These are phyloP conservation scores for Leptomonas pyrrhocoris DNA, from an alignment of 208 protist species.

Conservation along the genomic window DNA sequence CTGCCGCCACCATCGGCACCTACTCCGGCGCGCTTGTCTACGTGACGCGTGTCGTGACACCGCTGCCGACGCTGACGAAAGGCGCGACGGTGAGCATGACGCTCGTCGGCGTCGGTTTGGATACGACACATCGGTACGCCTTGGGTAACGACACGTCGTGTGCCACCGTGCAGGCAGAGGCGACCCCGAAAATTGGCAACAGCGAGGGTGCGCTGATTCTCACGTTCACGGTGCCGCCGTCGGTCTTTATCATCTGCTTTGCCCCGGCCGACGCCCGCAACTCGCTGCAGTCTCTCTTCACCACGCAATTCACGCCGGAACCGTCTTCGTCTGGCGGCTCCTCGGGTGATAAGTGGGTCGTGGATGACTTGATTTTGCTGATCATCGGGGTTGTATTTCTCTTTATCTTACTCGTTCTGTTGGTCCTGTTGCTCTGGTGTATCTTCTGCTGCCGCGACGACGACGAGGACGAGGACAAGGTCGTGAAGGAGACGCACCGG, in stretches of 20 bases:
- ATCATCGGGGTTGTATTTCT: slow-evolving; percentile 82
- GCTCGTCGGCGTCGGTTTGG: slow-evolving; percentile 60
- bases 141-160: slow-evolving; percentile 44
- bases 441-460: slow-evolving; percentile 42
- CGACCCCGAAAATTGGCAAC: slow-evolving; percentile 20
- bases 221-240: slow-evolving; percentile 35
- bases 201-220: slow-evolving; percentile 39
- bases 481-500: slow-evolving; percentile 13
- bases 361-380: slow-evolving; percentile 61
- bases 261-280: slow-evolving; percentile 50
- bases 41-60: slow-evolving; percentile 32
- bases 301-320: slow-evolving; percentile 21
- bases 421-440: slow-evolving; percentile 69
- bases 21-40: slow-evolving; percentile 59
- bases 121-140: slow-evolving; percentile 63
- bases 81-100: slow-evolving; percentile 32
- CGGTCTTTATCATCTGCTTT: slow-evolving; percentile 69
- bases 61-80: slow-evolving; percentile 24
- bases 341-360: slow-evolving; percentile 43
- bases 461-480: slow-evolving; percentile 12
- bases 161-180: slow-evolving; percentile 19
- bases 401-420: slow-evolving; percentile 69
- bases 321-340: background rate
- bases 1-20: slow-evolving; percentile 19
- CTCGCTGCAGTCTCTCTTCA: slow-evolving; percentile 44